These are phyloP conservation scores for Hortaea werneckii DNA, from an alignment of 2,329 filamentous ascomycete species.

Conservation along the genomic window DNA sequence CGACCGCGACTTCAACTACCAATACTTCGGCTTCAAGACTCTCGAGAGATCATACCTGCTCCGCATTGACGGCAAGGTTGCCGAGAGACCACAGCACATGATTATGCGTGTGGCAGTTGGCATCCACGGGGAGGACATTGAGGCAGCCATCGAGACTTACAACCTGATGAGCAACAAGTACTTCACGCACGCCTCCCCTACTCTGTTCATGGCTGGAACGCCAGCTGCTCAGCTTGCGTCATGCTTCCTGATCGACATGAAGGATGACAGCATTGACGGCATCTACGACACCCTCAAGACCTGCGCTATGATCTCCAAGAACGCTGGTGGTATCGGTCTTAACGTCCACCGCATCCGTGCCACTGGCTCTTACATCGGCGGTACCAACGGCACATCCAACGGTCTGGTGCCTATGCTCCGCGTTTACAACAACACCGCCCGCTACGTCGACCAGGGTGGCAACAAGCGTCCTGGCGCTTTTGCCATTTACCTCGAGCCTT, in stretches of 20 bases:
- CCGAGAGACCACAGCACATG: constrained; percentile 97
- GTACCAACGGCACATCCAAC: constrained; percentile 96
- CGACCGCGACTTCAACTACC: constrained; percentile 99
- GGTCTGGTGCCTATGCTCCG: constrained; percentile 96
- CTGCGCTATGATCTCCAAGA: constrained; percentile 99
- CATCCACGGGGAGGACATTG: constrained; percentile 90
- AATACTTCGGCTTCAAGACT: constrained; percentile 99
- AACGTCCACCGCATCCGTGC: constrained; percentile 95
- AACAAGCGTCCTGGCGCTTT: constrained; percentile 99
- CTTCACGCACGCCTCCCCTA: constrained; percentile 97
- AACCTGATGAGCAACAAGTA: constrained; percentile 98
- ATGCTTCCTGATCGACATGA: constrained; percentile 99
- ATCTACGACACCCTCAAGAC: constrained; percentile 99
- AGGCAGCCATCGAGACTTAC: constrained; percentile 94
- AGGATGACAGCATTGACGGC: constrained; percentile 97
- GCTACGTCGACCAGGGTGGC: constrained; percentile 97
- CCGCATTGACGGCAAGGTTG: constrained; percentile 89
- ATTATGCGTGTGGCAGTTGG: constrained; percentile 98
- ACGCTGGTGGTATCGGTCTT: constrained; percentile 92
- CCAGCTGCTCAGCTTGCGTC: constrained; percentile 91
- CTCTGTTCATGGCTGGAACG: constrained; percentile 95
- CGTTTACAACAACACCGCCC: constrained; percentile 98
- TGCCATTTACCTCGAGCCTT: constrained; percentile 97
- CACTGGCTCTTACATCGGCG: constrained; percentile 94
- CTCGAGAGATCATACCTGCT: constrained; percentile 95